Conservation (phyloP, 805 yeast genomes). For the Spathaspora gorwiae region DNA sequence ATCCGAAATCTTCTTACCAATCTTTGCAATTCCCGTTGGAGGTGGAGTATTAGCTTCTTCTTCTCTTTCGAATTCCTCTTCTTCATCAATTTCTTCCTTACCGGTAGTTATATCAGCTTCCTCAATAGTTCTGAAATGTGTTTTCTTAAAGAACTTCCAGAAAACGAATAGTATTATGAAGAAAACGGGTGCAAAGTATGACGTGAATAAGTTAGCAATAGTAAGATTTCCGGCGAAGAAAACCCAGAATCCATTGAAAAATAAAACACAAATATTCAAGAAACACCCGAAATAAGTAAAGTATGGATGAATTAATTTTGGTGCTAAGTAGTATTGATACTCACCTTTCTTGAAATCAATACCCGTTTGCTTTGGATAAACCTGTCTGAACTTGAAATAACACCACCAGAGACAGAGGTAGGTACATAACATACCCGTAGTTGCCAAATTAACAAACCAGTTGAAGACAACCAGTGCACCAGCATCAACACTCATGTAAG, state of each 20-base stretch:
- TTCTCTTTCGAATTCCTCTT: slow-evolving; percentile 26
- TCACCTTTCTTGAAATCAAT: slow-evolving; percentile 10
- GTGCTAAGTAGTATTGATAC: slow-evolving; percentile 15
- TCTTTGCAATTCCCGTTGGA: neutral
- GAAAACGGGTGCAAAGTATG: slow-evolving; percentile 35
- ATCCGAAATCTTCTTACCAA: slow-evolving; percentile 17
- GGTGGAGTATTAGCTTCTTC: slow-evolving; percentile 9
- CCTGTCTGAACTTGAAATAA: slow-evolving; percentile 28
- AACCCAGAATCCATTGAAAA: slow-evolving; percentile 40
- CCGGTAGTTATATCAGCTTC: slow-evolving; percentile 36
- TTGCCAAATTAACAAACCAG: slow-evolving; percentile 34
- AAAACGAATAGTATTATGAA: slow-evolving; percentile 18
- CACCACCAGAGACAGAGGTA: slow-evolving; percentile 27
- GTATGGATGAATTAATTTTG: slow-evolving; percentile 21
- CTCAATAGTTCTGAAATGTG: slow-evolving; percentile 22
- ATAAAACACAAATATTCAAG: slow-evolving; percentile 20
- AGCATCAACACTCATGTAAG: slow-evolving; percentile 25
- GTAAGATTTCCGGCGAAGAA: slow-evolving; percentile 34
- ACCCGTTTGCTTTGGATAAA: slow-evolving; percentile 24
- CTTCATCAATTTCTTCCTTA: slow-evolving; percentile 28
- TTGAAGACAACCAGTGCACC: slow-evolving; percentile 27
- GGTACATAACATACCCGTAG: slow-evolving; percentile 30
- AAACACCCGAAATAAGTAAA: slow-evolving; percentile 21
- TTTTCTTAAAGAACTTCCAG: slow-evolving; percentile 31
- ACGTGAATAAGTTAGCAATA: slow-evolving; percentile 31